A percentile compares a stretch with the other conserved stretches of the same genome.
phyloP scores from a whole-genome alignment of 169 alveolate genomes.

The Eimeria nieschulzi region DNA sequence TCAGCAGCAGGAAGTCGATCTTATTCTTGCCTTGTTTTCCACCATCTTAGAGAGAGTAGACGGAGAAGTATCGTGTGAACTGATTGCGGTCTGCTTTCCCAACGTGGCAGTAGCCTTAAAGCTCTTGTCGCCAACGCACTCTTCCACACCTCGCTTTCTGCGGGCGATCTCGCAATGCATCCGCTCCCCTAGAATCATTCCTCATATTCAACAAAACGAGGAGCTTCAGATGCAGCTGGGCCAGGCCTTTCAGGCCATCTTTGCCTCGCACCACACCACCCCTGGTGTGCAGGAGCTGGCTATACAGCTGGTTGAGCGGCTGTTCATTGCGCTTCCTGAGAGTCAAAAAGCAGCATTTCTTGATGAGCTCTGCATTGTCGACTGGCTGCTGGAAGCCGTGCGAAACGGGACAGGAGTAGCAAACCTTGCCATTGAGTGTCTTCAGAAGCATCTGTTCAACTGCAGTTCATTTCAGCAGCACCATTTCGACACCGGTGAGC shows the following conservation, averaged over 20 bases:
- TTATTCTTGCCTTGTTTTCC: slow-evolving; percentile 5
- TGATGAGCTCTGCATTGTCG: slow-evolving; percentile 71
- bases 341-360: not conserved
- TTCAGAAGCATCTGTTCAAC: slow-evolving; percentile 32
- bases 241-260: slow-evolving; percentile 59
- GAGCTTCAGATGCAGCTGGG: slow-evolving; percentile 44
- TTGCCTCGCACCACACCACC: slow-evolving; percentile 25
- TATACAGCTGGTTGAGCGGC: slow-evolving; percentile 46
- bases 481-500: slow-evolving; percentile 64
- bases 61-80: not conserved
- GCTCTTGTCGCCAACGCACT: slow-evolving; percentile 33
- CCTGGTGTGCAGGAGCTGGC: slow-evolving; percentile 34
- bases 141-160: not conserved
- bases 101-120: not conserved
- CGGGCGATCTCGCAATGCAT: not conserved
- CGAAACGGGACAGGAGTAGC: slow-evolving; percentile 7
- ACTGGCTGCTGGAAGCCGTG: slow-evolving; percentile 75
- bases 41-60: not conserved
- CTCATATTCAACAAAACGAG: not conserved
- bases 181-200: slow-evolving; percentile 3
- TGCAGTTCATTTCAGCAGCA: slow-evolving; percentile 24
- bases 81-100: not conserved
- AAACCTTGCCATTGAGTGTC: slow-evolving; percentile 28
- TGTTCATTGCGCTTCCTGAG: not conserved
- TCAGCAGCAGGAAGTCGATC: not conserved